phyloP scores from a whole-genome alignment of 2,329 filamentous ascomycete genomes.

The Amesomyces nigricolor region DNA sequence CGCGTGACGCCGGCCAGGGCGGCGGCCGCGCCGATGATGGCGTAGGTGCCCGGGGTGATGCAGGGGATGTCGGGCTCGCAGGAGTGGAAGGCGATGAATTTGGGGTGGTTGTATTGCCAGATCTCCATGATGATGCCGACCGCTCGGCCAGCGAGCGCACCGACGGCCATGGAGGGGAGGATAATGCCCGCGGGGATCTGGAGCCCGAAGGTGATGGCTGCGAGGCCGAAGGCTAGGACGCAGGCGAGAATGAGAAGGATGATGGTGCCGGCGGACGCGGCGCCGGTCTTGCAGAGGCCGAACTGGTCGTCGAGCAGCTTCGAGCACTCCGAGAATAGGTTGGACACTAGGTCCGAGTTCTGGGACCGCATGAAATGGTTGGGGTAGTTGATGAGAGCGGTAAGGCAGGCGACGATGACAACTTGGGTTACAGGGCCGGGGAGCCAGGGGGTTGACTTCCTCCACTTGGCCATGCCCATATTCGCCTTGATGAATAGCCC shows the following conservation, averaged over 20 bases:
- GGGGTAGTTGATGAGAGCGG: slow-evolving; percentile 87
- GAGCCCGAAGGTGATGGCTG: slow-evolving; percentile 84
- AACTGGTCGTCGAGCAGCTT: slow-evolving; percentile 78
- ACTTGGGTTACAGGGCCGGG: slow-evolving; percentile 76
- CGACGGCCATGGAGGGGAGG: slow-evolving; percentile 91
- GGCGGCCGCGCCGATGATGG: slow-evolving; percentile 90
- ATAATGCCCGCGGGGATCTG: slow-evolving; percentile 95
- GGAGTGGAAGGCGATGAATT: slow-evolving; percentile 68
- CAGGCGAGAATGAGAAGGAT: slow-evolving; percentile 77
- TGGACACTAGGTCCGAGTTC: slow-evolving; percentile 83
- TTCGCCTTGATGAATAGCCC: slow-evolving; percentile 93
- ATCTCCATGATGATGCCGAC: slow-evolving; percentile 86
- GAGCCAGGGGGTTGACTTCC: slow-evolving; percentile 59
- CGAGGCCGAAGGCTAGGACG: slow-evolving; percentile 75
- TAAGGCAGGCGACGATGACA: slow-evolving; percentile 68
- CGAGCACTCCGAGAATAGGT: slow-evolving; percentile 86
- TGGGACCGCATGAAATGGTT: slow-evolving; percentile 96
- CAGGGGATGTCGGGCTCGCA: slow-evolving; percentile 85
- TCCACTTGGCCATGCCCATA: slow-evolving; percentile 78
- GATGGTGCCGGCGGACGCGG: slow-evolving; percentile 75
- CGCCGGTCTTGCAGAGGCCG: slow-evolving; percentile 81
- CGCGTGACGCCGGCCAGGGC: slow-evolving; percentile 90
- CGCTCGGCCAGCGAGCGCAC: slow-evolving; percentile 82
- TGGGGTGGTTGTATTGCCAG: slow-evolving; percentile 72
- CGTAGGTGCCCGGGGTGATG: slow-evolving; percentile 91